phyloP scores from a whole-genome alignment of 768 basidiomycete species.

The Boletellus sp. region DNA sequence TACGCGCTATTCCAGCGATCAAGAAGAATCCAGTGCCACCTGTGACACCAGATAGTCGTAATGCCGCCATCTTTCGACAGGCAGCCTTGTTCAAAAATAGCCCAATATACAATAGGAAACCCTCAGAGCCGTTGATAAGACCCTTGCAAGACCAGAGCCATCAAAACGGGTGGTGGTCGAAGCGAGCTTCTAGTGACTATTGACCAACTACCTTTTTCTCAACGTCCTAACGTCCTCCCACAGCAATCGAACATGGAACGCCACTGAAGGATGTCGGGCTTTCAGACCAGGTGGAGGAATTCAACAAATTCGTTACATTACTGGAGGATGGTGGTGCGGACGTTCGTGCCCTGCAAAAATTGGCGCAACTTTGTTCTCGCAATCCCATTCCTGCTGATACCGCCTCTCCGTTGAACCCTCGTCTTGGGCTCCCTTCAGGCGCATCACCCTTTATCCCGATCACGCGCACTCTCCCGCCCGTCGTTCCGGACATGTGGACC shows the following conservation, averaged over 20 bases:
- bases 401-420: slow-evolving; percentile 53
- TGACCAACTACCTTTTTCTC: not conserved
- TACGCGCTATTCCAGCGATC: slow-evolving; percentile 33
- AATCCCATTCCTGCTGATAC: slow-evolving; percentile 46
- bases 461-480: slow-evolving; percentile 33
- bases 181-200: slow-evolving; percentile 64
- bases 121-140: slow-evolving; percentile 59
- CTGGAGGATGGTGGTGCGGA: slow-evolving; percentile 54
- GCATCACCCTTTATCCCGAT: slow-evolving; percentile 55
- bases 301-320: slow-evolving; percentile 49
- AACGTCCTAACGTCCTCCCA: slow-evolving; percentile 8
- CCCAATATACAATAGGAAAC: slow-evolving; percentile 53
- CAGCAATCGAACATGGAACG: slow-evolving; percentile 44
- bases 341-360: slow-evolving; percentile 55
- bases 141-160: slow-evolving; percentile 63
- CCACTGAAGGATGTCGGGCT: slow-evolving; percentile 39
- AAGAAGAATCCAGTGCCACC: slow-evolving; percentile 40
- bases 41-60: slow-evolving; percentile 62
- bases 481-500: slow-evolving; percentile 66
- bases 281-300: slow-evolving; percentile 44
- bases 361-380: slow-evolving; percentile 59
- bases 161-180: slow-evolving; percentile 83
- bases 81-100: slow-evolving; percentile 82
- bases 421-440: slow-evolving; percentile 47
- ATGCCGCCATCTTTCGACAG: slow-evolving; percentile 59